A percentile compares a stretch with the other conserved stretches of the same genome.
These are phyloP conservation scores for Camptophora hylomeconis DNA, from an alignment of 2,329 filamentous ascomycete genomes.

Conservation along the genomic window DNA sequence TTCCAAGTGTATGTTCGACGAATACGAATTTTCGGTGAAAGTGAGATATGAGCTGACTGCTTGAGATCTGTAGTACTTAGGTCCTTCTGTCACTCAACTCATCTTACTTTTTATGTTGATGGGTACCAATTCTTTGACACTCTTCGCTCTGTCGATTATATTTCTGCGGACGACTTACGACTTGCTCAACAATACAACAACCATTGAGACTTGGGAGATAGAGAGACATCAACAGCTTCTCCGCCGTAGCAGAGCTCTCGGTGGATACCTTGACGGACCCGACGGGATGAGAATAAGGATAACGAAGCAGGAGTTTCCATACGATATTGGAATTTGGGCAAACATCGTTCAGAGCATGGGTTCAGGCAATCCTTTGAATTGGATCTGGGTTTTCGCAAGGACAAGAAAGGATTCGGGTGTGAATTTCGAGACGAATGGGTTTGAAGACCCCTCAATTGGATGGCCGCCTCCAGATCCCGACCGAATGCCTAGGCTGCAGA, in stretches of 20 bases:
- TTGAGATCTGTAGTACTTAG: slow-evolving; percentile 37
- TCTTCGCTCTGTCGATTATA: slow-evolving; percentile 43
- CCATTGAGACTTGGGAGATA: slow-evolving; percentile 52
- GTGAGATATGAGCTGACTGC: slow-evolving; percentile 6
- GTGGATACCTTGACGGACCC: slow-evolving; percentile 45
- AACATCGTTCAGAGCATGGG: slow-evolving; percentile 49
- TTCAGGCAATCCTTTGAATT: slow-evolving; percentile 30
- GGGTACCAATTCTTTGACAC: slow-evolving; percentile 41
- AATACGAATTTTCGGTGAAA: not conserved
- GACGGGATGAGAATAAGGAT: slow-evolving; percentile 43
- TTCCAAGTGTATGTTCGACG: slow-evolving; percentile 42
- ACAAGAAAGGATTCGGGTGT: slow-evolving; percentile 37
- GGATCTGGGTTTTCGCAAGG: slow-evolving; percentile 48
- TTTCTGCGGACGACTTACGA: slow-evolving; percentile 42
- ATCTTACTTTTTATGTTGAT: slow-evolving; percentile 42
- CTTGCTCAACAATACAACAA: slow-evolving; percentile 45
- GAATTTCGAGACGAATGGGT: slow-evolving; percentile 45
- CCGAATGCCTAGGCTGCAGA: slow-evolving; percentile 28
- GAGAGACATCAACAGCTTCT: slow-evolving; percentile 35
- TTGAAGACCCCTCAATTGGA: slow-evolving; percentile 35
- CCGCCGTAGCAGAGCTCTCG: slow-evolving; percentile 34
- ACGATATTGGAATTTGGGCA: slow-evolving; percentile 49
- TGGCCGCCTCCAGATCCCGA: slow-evolving; percentile 40
- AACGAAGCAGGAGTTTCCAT: slow-evolving; percentile 49
- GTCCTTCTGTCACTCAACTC: slow-evolving; percentile 40